Evolutionary conservation across 192 early-diverging fungal species (phyloP).

Genomic region (Backusella psychrophila): DNA sequence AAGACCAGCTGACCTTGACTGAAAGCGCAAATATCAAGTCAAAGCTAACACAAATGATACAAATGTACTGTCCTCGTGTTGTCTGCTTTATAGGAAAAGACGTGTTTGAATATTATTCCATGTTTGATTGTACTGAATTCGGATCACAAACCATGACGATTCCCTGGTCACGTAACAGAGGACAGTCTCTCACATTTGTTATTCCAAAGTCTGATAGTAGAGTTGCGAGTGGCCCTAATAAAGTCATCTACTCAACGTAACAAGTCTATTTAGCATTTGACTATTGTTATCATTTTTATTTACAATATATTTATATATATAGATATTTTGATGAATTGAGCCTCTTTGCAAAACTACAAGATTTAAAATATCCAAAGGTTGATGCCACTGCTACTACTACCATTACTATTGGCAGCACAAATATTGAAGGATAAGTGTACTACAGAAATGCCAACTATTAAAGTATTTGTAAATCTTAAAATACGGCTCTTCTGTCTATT

Average conservation of each 20-base stretch:
- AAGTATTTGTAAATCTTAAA: background rate
- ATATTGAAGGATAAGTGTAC: no score
- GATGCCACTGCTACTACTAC: background rate
- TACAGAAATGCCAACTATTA: no score
- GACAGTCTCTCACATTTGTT: background rate
- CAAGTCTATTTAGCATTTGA: no score
- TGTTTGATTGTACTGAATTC: background rate
- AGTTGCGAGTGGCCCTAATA: background rate
- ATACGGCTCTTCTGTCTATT: background rate
- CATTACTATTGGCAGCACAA: no score
- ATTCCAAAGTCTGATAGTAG: background rate
- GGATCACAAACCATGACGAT: background rate
- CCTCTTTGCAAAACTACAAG: background rate
- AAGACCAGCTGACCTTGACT: background rate
- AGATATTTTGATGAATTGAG: background rate
- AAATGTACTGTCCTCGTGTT: background rate
- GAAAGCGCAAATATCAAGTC: background rate
- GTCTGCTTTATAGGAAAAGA: background rate
- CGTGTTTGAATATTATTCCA: background rate
- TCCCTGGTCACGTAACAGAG: background rate
- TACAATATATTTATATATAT: background rate
- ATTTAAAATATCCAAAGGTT: background rate
- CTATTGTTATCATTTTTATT: no score
- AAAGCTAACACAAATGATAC: background rate
- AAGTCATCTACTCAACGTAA: background rate